phyloP scores from a whole-genome alignment of 2,329 filamentous ascomycete species.

The Knoxdaviesia capensis region DNA sequence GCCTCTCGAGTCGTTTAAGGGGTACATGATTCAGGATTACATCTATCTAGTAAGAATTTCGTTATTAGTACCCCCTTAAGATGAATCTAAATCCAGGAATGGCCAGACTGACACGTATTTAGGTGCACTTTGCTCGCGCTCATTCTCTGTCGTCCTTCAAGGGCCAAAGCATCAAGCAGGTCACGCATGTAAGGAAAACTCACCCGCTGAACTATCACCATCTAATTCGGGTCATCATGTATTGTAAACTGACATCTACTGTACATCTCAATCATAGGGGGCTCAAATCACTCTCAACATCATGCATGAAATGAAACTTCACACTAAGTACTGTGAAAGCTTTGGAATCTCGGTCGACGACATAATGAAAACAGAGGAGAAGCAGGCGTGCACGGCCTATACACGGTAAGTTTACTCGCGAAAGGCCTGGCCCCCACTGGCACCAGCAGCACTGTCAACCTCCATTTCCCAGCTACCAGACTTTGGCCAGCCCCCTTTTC shows the following conservation, averaged over 20 bases:
- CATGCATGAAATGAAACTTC: slow-evolving; percentile 59
- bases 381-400: slow-evolving; percentile 45
- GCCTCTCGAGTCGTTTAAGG: slow-evolving; percentile 58
- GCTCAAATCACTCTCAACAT: slow-evolving; percentile 52
- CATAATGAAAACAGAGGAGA: slow-evolving; percentile 52
- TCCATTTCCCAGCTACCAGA: no score
- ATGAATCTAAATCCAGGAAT: not conserved
- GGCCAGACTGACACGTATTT: not conserved
- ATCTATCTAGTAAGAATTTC: slow-evolving; percentile 48
- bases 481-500: no score
- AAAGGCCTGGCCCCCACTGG: no score
- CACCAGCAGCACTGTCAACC: no score
- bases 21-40: slow-evolving; percentile 84
- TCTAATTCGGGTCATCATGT: no score
- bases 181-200: slow-evolving; percentile 36
- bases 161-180: slow-evolving; percentile 50
- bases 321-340: slow-evolving; percentile 61
- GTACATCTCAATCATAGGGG: slow-evolving; percentile 6
- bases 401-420: slow-evolving; percentile 18
- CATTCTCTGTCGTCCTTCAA: slow-evolving; percentile 79
- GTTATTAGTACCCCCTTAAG: not conserved
- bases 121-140: slow-evolving; percentile 75
- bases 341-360: slow-evolving; percentile 60
- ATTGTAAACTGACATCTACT: no score
- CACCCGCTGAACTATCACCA: not conserved